phyloP scores from a whole-genome alignment of 768 basidiomycete genomes.

The Leccinum sublutescens region DNA sequence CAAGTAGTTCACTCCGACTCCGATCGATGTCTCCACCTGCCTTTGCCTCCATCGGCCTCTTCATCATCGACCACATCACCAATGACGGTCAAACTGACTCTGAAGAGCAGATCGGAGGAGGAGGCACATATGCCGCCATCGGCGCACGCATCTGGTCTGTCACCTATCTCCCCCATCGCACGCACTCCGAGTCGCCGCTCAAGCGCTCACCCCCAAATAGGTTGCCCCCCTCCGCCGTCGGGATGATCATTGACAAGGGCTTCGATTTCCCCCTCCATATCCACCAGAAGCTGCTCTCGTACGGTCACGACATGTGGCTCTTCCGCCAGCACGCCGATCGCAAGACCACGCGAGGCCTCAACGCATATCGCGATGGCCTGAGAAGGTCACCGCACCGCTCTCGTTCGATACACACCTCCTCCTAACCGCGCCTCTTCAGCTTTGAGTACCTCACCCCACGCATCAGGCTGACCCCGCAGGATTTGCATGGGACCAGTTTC shows the following conservation, averaged over 20 bases:
- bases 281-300: conserved; percentile 52
- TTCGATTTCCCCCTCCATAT: conserved; percentile 61
- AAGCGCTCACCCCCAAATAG: conserved; percentile 33
- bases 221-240: conserved; percentile 62
- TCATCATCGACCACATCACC: conserved; percentile 79
- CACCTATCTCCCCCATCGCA: conserved; percentile 32
- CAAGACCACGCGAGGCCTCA: conserved; percentile 71
- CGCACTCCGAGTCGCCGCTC: not conserved
- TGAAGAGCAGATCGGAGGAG: conserved; percentile 75
- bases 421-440: conserved; percentile 37
- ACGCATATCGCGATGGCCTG: conserved; percentile 70
- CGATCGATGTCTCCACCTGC: conserved; percentile 15
- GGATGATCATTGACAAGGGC: conserved; percentile 86
- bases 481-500: conserved; percentile 63
- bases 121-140: conserved; percentile 78
- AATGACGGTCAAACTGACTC: not conserved
- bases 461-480: conserved; percentile 66
- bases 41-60: conserved; percentile 81
- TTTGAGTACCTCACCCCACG: conserved; percentile 78
- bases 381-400: conserved; percentile 54
- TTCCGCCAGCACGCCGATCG: conserved; percentile 58
- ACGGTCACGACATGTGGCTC: conserved; percentile 76
- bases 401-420: not conserved
- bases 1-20: conserved; percentile 21
- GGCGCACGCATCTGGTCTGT: conserved; percentile 79